These are phyloP conservation scores for Barnettozyma populi DNA, from an alignment of 805 yeast species.

Conservation along the genomic window DNA sequence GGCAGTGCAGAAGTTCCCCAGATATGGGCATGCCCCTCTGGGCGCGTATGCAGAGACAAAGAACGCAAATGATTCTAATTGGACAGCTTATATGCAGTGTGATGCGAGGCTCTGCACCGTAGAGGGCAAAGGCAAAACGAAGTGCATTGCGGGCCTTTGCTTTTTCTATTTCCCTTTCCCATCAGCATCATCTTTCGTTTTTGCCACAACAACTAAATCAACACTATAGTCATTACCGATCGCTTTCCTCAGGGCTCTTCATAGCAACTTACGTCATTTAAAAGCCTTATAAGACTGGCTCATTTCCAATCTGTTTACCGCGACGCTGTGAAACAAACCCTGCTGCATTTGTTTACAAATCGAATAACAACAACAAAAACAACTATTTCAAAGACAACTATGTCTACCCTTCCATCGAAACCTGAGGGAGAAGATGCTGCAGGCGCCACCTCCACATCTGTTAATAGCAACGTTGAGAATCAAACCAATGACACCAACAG, in stretches of 20 bases:
- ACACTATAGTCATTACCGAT: background rate
- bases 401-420: conserved; percentile 3
- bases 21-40: background rate
- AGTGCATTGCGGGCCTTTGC: background rate
- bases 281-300: background rate
- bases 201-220: background rate
- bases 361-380: background rate
- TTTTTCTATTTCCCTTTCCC: background rate
- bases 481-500: background rate
- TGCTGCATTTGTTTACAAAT: background rate
- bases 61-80: background rate
- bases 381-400: background rate
- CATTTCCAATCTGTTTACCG: background rate
- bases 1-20: background rate
- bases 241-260: background rate
- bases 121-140: background rate
- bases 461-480: background rate
- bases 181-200: background rate
- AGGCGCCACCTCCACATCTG: background rate
- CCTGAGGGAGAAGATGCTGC: background rate
- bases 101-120: background rate
- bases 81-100: background rate
- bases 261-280: background rate
- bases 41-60: background rate
- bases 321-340: background rate